phyloP scores from a whole-genome alignment of 1,139 yeast species.

The Lodderomyces margitis region DNA sequence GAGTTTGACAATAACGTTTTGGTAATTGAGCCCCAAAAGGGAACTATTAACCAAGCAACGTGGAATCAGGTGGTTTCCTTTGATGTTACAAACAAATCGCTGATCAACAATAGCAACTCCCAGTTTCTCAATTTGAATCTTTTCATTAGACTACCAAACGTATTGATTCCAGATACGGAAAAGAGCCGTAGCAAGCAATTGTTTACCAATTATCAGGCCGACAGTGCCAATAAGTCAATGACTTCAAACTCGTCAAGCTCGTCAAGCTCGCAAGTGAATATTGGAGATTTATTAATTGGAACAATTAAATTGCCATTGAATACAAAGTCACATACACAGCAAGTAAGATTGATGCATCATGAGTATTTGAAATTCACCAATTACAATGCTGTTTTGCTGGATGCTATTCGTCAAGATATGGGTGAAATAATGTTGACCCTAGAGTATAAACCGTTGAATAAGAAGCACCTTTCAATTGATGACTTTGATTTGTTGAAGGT shows the following conservation, averaged over 20 bases:
- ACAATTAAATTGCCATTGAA: slow-evolving; percentile 44
- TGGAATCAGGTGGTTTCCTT: slow-evolving; percentile 91
- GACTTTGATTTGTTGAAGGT: slow-evolving; percentile 92
- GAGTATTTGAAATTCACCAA: slow-evolving; percentile 45
- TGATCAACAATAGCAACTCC: slow-evolving; percentile 17
- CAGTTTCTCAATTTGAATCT: slow-evolving; percentile 63
- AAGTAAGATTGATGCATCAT: slow-evolving; percentile 44
- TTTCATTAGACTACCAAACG: slow-evolving; percentile 72
- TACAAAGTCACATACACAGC: slow-evolving; percentile 35
- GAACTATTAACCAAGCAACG: slow-evolving; percentile 51
- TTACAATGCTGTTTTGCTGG: slow-evolving; percentile 16
- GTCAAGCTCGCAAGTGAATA: slow-evolving; percentile 16
- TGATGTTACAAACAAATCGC: slow-evolving; percentile 73
- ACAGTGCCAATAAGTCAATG: slow-evolving; percentile 2
- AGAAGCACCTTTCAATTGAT: slow-evolving; percentile 74
- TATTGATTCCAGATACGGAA: slow-evolving; percentile 51
- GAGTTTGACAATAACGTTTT: slow-evolving; percentile 83
- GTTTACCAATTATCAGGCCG: slow-evolving; percentile 24
- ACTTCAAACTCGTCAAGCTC: slow-evolving; percentile 5
- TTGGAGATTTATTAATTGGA: slow-evolving; percentile 46
- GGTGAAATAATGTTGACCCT: slow-evolving; percentile 67
- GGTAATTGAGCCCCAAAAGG: slow-evolving; percentile 76
- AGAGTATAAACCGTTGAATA: slow-evolving; percentile 71
- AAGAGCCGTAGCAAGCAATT: slow-evolving; percentile 29
- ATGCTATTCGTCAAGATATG: slow-evolving; percentile 20